phyloP scores from a whole-genome alignment of 2,329 filamentous ascomycete genomes.

The Herpotrichia juniperi region DNA sequence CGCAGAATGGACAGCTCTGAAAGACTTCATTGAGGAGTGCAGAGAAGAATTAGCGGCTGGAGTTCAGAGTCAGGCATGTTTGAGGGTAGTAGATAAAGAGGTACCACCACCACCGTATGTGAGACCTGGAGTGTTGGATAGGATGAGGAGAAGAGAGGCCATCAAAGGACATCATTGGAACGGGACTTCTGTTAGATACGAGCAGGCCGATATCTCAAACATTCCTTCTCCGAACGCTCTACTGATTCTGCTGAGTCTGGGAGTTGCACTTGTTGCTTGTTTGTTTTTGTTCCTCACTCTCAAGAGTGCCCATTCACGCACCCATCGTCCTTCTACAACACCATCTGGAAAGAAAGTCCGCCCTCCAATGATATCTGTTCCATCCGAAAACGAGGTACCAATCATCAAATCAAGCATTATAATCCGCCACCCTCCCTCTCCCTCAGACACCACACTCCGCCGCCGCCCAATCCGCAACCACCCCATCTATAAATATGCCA shows the following conservation, averaged over 20 bases:
- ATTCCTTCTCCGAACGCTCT: not conserved
- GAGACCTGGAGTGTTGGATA: slow-evolving; percentile 12
- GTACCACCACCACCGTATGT: slow-evolving; percentile 23
- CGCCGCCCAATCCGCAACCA: slow-evolving; percentile 17
- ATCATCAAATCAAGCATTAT: slow-evolving; percentile 1
- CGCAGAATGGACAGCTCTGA: slow-evolving; percentile 25
- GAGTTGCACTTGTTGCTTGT: slow-evolving; percentile 6
- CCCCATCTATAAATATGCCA: slow-evolving; percentile 19
- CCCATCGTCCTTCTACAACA: not conserved
- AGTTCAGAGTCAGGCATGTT: slow-evolving; percentile 20
- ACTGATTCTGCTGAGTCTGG: slow-evolving; percentile 5
- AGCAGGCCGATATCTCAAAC: not conserved
- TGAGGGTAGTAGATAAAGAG: slow-evolving; percentile 13
- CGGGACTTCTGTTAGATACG: slow-evolving; percentile 6
- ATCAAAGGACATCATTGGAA: not conserved
- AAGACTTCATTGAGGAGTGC: slow-evolving; percentile 25
- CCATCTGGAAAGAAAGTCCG: not conserved
- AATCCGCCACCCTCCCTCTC: slow-evolving; percentile 12
- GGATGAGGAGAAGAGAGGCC: slow-evolving; percentile 8
- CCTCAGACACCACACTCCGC: slow-evolving; percentile 5
- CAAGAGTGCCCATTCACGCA: slow-evolving; percentile 1
- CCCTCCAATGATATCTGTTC: too few relatives aligned
- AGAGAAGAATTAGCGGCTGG: slow-evolving; percentile 22
- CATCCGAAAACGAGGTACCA: not conserved
- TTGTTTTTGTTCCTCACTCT: slow-evolving; percentile 12